Evolutionary conservation across 805 yeast genomes (phyloP), one percentile per base, ranked within the genome.

Genomic region (Pichia paraexigua): DNA sequence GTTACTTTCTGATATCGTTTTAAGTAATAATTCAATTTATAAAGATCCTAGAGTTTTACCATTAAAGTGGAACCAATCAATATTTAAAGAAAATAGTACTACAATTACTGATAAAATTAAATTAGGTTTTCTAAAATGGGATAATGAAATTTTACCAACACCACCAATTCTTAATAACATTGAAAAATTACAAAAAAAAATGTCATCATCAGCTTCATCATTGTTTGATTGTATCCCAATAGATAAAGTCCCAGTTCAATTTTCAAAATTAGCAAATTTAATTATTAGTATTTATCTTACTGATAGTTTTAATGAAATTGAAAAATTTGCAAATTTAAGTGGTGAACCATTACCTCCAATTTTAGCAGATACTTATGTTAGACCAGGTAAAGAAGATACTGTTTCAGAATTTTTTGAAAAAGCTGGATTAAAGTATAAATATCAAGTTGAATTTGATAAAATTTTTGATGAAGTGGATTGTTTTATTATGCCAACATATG

Each of bases 121-220:
- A n/a, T 61, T 80, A 57, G 85, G 81, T 3, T 59, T 78, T 17
- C 56, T 75, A 58, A 57, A 57, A 28, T 73, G 72, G 63, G 83
- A 80, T 59, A 67, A 69, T 9, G 58, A 63, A 27, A 71, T 75
- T 15, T 66, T 70, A 52, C 84, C 85, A 13, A 76, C 76, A 30
- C 85, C 85, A 1, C 83, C 85, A 11, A 71, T 81, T 18, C 57
- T 64, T 7, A 68, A 83, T 54, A 79, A 74, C 12, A 41, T 79
- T 41, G 60, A 69, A 28, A 58, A 62, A 20, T 57, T 69, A 6
- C 54, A 59, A 25, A 60, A 53, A 1, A 48, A 48, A 7, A 53
- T 73, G 25, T 17, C 20, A 35, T 35, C 39, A 3, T 17, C 39
- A 17, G 5, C 20, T 5, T 35, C 39, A 35, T 35, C 20, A 35